Conservation (phyloP, 306 rosid genomes). For the Begonia loranthoides region DNA sequence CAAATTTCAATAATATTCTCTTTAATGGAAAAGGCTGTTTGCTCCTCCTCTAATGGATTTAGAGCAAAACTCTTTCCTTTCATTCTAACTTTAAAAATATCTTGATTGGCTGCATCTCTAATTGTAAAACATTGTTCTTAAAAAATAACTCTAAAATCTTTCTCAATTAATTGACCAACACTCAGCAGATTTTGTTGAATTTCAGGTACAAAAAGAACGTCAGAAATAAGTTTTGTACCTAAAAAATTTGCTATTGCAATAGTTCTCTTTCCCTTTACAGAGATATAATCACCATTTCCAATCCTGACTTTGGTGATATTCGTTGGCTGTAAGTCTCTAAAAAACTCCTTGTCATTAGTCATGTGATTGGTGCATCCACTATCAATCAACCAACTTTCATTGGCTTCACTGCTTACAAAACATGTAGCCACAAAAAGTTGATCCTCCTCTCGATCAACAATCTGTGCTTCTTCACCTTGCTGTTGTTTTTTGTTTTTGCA, state of each 20-base stretch:
- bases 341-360: not conserved
- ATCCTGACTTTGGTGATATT: not conserved
- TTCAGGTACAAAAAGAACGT: not conserved
- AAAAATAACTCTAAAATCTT: slow-evolving; percentile 2
- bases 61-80: not conserved
- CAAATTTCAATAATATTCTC: not conserved
- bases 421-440: not conserved
- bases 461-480: not conserved
- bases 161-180: slow-evolving; percentile 1
- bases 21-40: not conserved
- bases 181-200: not conserved
- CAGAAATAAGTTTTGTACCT: not conserved
- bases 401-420: not conserved
- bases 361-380: too few species aligned
- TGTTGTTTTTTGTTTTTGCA: not conserved
- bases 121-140: not conserved
- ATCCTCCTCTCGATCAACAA: not conserved
- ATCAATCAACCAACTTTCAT: not conserved
- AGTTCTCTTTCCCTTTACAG: not conserved
- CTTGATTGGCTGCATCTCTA: not conserved
- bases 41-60: not conserved
- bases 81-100: not conserved
- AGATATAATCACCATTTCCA: not conserved
- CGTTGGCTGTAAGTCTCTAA: not conserved
- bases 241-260: not conserved